A percentile compares a stretch with the other conserved stretches of the same genome.
Evolutionary conservation across 768 basidiomycete species (phyloP).

Genomic region (Tubosaeta sp.): DNA sequence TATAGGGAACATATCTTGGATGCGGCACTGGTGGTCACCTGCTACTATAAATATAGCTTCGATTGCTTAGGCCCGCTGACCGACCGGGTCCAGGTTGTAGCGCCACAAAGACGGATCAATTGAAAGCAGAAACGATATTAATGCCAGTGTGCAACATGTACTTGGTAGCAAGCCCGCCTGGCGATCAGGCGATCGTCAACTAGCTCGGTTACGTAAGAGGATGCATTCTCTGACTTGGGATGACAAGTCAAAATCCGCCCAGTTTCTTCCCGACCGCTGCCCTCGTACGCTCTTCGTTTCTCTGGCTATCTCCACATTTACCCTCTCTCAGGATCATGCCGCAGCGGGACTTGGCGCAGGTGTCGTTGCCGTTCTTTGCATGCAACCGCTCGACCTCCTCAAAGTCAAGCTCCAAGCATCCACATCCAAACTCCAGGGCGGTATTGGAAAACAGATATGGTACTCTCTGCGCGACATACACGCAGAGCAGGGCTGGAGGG

Average conservation of each 20-base stretch:
- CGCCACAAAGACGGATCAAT: no score
- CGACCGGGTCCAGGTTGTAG: no score
- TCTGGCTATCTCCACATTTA: not conserved
- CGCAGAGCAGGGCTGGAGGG: constrained; percentile 69
- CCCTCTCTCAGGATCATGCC: constrained; percentile 79
- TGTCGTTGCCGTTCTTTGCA: constrained; percentile 85
- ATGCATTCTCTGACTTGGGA: constrained; percentile 10
- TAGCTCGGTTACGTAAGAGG: constrained; percentile 21
- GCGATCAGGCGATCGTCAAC: no score
- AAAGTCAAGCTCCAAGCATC: constrained; percentile 93
- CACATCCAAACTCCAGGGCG: constrained; percentile 56
- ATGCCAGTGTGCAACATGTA: no score
- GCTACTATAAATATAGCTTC: no score
- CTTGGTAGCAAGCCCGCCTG: no score
- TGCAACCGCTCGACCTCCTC: constrained; percentile 96
- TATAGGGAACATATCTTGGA: no score
- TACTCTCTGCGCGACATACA: constrained; percentile 69
- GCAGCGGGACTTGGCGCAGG: constrained; percentile 92
- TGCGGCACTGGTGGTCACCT: no score
- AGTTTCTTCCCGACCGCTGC: constrained; percentile 42
- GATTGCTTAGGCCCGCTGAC: no score
- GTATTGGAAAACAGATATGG: constrained; percentile 74
- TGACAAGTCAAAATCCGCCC: constrained; percentile 30
- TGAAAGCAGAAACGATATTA: no score
- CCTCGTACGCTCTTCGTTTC: constrained; percentile 19